Conservation (phyloP, 2,329 filamentous ascomycete genomes). For the Apiospora phragmitis region DNA sequence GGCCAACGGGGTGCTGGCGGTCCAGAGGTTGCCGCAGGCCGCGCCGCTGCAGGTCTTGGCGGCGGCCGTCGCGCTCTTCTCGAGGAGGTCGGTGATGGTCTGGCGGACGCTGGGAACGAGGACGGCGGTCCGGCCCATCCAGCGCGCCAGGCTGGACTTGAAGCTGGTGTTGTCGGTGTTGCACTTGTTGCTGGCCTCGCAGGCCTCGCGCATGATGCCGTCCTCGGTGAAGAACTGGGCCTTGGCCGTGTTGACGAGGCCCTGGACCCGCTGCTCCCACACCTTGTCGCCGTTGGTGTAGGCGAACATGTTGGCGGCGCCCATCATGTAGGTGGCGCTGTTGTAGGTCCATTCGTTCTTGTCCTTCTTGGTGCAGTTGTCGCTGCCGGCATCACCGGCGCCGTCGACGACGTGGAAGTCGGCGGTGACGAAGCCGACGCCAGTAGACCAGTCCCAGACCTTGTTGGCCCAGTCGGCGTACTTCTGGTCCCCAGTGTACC, state of each 20-base stretch:
- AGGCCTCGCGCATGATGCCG: constrained; percentile 38
- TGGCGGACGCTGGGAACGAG: constrained; percentile 33
- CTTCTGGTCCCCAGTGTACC: constrained; percentile 57
- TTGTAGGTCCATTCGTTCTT: constrained; percentile 44
- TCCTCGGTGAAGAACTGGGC: constrained; percentile 29
- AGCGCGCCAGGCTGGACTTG: constrained; percentile 30
- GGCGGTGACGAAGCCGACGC: constrained; percentile 37
- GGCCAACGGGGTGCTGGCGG: constrained; percentile 29
- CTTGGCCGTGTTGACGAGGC: constrained; percentile 32
- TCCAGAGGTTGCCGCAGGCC: constrained; percentile 35
- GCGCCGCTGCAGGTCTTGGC: constrained; percentile 32
- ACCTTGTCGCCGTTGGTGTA: constrained; percentile 33
- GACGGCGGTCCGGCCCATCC: constrained; percentile 33
- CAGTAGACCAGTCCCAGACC: constrained; percentile 49
- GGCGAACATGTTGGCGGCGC: constrained; percentile 42
- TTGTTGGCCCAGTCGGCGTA: constrained; percentile 58
- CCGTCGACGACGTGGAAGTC: constrained; percentile 40
- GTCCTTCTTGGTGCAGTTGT: constrained; percentile 32
- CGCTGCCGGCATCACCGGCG: constrained; percentile 30
- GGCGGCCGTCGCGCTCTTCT: constrained; percentile 32
- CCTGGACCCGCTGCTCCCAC: constrained; percentile 35
- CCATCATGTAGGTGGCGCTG: constrained; percentile 41
- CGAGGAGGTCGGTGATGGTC: constrained; percentile 29
- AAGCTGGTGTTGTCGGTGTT: constrained; percentile 36
- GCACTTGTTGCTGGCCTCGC: constrained; percentile 40